Evolutionary conservation across 306 rosid species (phyloP).

Genomic region (Elaeagnus macrophylla): DNA sequence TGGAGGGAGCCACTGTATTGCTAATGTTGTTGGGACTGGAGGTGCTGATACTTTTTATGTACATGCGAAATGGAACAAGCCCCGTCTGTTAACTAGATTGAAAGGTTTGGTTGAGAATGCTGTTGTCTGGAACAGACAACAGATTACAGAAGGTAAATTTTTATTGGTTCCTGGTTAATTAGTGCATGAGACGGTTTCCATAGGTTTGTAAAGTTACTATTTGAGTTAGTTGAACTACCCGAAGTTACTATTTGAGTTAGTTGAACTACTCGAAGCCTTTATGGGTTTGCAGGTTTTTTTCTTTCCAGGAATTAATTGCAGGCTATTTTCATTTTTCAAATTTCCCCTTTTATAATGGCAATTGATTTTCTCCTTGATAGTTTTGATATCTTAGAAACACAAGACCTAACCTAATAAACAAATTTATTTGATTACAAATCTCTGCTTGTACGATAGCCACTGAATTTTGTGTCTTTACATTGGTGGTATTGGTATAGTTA

Average conservation of each 20-base stretch:
- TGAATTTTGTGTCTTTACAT: too few relatives aligned
- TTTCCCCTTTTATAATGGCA: background rate
- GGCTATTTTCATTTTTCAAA: slow-evolving; percentile 18
- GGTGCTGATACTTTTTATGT: slow-evolving; percentile 82
- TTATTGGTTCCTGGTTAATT: slow-evolving; percentile 3
- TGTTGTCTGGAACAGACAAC: slow-evolving; percentile 88
- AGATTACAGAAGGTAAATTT: slow-evolving; percentile 76
- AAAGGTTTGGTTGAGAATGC: slow-evolving; percentile 82
- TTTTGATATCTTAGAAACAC: too few relatives aligned
- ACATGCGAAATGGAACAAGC: slow-evolving; percentile 91
- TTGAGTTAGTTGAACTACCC: slow-evolving; percentile 45
- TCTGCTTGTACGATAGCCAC: too few relatives aligned
- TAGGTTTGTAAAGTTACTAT: background rate
- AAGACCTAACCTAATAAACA: too few relatives aligned
- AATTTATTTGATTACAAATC: too few relatives aligned
- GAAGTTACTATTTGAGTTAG: slow-evolving; percentile 56
- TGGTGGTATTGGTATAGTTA: too few relatives aligned
- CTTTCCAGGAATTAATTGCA: too few relatives aligned
- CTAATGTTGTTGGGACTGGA: slow-evolving; percentile 62
- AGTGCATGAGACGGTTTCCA: slow-evolving; percentile 2
- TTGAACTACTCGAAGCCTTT: slow-evolving; percentile 74
- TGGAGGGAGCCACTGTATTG: slow-evolving; percentile 93
- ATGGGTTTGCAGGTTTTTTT: slow-evolving; percentile 92
- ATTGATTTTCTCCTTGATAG: background rate
- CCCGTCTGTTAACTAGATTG: slow-evolving; percentile 67